Percentiles rank a stretch among this genome's conserved stretches.
phyloP scores from a whole-genome alignment of 2,329 filamentous ascomycete species.

The Colletotrichum sp. region DNA sequence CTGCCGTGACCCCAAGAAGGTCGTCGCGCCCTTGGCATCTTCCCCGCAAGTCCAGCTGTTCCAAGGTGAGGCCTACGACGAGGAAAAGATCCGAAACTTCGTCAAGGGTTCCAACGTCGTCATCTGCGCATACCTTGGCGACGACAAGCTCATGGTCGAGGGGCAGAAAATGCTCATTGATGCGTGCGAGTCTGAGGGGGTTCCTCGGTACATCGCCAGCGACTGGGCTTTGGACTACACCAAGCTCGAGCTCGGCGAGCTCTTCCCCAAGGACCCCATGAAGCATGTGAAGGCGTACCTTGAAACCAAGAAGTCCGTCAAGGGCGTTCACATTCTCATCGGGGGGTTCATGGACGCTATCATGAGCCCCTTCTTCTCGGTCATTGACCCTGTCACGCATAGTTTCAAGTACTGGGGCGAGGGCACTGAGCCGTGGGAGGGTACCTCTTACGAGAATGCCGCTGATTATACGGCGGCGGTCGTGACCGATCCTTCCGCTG shows the following conservation, averaged over 20 bases:
- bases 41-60: slow-evolving; percentile 25
- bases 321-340: slow-evolving; percentile 44
- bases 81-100: slow-evolving; percentile 27
- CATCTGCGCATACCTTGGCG: slow-evolving; percentile 44
- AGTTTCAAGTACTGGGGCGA: slow-evolving; percentile 38
- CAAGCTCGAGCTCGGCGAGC: slow-evolving; percentile 38
- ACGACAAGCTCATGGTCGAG: slow-evolving; percentile 40
- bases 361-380: slow-evolving; percentile 28
- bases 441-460: slow-evolving; percentile 39
- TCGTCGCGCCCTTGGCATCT: slow-evolving; percentile 20
- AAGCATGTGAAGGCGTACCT: slow-evolving; percentile 42
- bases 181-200: slow-evolving; percentile 35
- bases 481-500: not conserved
- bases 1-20: slow-evolving; percentile 30
- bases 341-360: slow-evolving; percentile 40
- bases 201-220: slow-evolving; percentile 43
- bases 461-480: slow-evolving; percentile 35
- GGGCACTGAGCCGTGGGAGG: slow-evolving; percentile 40
- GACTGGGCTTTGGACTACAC: slow-evolving; percentile 46
- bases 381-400: slow-evolving; percentile 25
- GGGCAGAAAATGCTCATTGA: slow-evolving; percentile 47
- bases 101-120: slow-evolving; percentile 35
- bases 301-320: slow-evolving; percentile 35
- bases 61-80: slow-evolving; percentile 30
- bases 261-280: slow-evolving; percentile 43